Conservation (phyloP, 2,329 filamentous ascomycete genomes). For the Thermomyces lanuginosus region DNA sequence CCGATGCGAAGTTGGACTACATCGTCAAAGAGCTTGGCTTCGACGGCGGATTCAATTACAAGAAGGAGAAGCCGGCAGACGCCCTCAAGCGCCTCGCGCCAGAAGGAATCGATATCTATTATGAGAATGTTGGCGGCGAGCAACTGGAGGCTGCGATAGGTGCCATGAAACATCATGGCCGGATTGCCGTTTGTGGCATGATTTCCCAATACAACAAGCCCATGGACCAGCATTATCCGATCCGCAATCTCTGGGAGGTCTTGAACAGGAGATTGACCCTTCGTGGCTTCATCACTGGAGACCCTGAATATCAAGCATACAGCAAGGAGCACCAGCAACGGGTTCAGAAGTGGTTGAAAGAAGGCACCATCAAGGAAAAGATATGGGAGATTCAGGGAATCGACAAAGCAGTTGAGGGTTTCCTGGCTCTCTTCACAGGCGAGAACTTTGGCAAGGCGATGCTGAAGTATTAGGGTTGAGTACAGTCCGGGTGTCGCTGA, state of each 20-base stretch:
- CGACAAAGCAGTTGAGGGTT: constrained; percentile 56
- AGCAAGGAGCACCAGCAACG: constrained; percentile 50
- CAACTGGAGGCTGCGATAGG: constrained; percentile 52
- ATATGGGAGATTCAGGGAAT: no score
- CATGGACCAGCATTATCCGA: constrained; percentile 40
- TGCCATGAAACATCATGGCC: constrained; percentile 47
- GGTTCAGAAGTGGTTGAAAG: constrained; percentile 51
- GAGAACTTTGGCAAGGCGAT: constrained; percentile 80
- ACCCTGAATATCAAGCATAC: constrained; percentile 36
- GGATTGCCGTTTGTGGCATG: constrained; percentile 50
- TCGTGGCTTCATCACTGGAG: constrained; percentile 58
- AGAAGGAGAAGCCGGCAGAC: constrained; percentile 54
- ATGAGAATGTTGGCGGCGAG: constrained; percentile 64
- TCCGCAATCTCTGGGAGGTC: constrained; percentile 49
- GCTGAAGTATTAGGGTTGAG: no score
- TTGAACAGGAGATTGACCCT: constrained; percentile 50
- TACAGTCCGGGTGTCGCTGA: no score
- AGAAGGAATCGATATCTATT: constrained; percentile 67
- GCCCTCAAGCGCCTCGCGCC: constrained; percentile 58
- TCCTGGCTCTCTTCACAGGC: constrained; percentile 59
- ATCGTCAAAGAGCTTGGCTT: constrained; percentile 54
- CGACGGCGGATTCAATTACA: constrained; percentile 71
- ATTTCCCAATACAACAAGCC: constrained; percentile 58
- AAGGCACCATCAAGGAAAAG: constrained; percentile 55
- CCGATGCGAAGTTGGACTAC: constrained; percentile 63